Percentiles rank a stretch among this genome's conserved stretches.
These are phyloP conservation scores for Xerocomus nothofagi DNA, from an alignment of 1,284 basidiomycete genomes.

Conservation along the genomic window DNA sequence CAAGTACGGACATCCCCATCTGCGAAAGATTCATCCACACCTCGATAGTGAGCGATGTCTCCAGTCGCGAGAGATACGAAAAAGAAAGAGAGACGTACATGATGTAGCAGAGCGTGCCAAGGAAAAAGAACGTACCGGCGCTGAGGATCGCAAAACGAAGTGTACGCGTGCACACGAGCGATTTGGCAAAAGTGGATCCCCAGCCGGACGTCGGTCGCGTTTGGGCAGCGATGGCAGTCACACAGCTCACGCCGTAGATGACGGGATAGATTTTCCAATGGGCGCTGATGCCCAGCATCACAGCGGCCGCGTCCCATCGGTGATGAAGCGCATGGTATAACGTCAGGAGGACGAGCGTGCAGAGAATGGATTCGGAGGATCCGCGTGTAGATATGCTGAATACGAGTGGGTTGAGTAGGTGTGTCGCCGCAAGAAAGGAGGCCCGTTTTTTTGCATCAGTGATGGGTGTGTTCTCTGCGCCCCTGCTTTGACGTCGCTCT, in stretches of 20 bases:
- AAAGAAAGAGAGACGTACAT: constrained; percentile 55
- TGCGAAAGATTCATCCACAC: constrained; percentile 35
- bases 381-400: constrained; percentile 97
- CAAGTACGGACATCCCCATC: constrained; percentile 93
- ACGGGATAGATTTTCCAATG: constrained; percentile 97
- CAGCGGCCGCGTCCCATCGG: constrained; percentile 62
- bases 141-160: constrained; percentile 71
- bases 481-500: constrained; percentile 17
- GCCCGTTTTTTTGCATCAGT: constrained; percentile 34
- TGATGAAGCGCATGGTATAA: constrained; percentile 59
- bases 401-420: constrained; percentile 92
- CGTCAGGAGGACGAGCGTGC: constrained; percentile 76
- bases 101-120: constrained; percentile 70
- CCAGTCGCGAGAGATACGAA: background rate
- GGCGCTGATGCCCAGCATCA: constrained; percentile 75
- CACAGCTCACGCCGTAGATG: constrained; percentile 81
- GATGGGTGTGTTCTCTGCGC: background rate
- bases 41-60: constrained; percentile 4
- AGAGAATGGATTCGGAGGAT: constrained; percentile 89
- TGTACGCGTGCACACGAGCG: constrained; percentile 55
- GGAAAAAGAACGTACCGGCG: constrained; percentile 63
- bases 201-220: constrained; percentile 12
- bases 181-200: constrained; percentile 37
- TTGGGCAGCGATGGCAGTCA: constrained; percentile 59
- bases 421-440: constrained; percentile 56